Conservation (phyloP, 1,139 yeast genomes). For the Debaryomyces subglobosus region DNA sequence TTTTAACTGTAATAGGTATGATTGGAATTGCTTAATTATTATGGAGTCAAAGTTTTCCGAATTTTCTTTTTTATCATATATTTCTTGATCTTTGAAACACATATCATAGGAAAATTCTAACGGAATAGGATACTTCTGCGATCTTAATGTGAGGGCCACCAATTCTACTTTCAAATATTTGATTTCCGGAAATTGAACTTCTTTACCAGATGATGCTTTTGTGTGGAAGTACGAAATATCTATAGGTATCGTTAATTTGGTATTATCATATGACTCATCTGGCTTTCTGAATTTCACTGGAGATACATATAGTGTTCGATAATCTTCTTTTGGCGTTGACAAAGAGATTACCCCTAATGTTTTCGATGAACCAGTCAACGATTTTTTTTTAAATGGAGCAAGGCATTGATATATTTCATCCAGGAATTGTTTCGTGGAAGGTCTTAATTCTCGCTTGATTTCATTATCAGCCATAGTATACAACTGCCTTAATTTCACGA, state of each 20-base stretch:
- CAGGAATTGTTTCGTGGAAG: conserved; percentile 20
- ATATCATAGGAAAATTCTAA: conserved; percentile 46
- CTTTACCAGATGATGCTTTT: conserved; percentile 9
- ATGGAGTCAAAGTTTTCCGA: conserved; percentile 36
- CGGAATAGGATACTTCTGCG: conserved; percentile 41
- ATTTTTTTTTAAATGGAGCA: conserved; percentile 38
- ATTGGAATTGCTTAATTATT: conserved; percentile 34
- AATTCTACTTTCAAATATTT: conserved; percentile 38
- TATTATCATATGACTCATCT: conserved; percentile 15
- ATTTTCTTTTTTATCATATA: conserved; percentile 23
- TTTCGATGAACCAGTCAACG: conserved; percentile 38
- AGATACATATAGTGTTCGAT: conserved; percentile 35
- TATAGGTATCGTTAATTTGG: conserved; percentile 36
- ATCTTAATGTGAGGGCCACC: conserved; percentile 39
- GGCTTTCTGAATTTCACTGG: conserved; percentile 31
- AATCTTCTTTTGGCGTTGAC: conserved; percentile 38
- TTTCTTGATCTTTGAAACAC: conserved; percentile 34
- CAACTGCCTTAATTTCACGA: conserved; percentile 35
- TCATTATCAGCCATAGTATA: conserved; percentile 28
- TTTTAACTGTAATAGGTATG: conserved; percentile 31
- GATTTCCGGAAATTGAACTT: conserved; percentile 27
- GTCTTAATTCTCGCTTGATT: conserved; percentile 18
- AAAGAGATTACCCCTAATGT: conserved; percentile 39
- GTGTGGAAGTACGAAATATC: conserved; percentile 37
- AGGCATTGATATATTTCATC: conserved; percentile 37